These are phyloP conservation scores for Nakazawaea sp. DNA, from an alignment of 805 yeast species.

Conservation along the genomic window DNA sequence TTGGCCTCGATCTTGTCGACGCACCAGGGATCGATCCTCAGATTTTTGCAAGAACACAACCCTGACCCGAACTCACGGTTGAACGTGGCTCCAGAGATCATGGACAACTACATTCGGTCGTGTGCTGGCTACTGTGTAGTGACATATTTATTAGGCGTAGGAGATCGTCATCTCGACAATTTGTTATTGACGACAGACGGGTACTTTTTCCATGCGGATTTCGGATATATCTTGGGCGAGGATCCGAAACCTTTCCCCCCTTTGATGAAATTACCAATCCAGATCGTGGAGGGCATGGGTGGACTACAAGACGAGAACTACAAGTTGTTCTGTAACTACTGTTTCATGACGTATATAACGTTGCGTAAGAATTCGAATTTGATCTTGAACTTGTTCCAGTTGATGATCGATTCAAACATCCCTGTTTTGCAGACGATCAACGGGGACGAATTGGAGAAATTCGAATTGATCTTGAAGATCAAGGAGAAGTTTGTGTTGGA, in stretches of 20 bases:
- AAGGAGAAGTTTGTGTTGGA: constrained; percentile 92
- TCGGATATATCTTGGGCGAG: constrained; percentile 91
- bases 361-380: constrained; percentile 84
- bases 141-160: constrained; percentile 91
- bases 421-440: constrained; percentile 64
- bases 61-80: constrained; percentile 41
- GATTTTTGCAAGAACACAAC: constrained; percentile 60
- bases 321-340: constrained; percentile 80
- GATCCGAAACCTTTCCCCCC: constrained; percentile 99
- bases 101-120: constrained; percentile 92
- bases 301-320: constrained; percentile 84
- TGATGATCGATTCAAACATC: constrained; percentile 89
- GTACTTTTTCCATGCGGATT: constrained; percentile 95
- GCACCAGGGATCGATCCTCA: constrained; percentile 66
- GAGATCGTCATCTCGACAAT: constrained; percentile 95
- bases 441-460: constrained; percentile 55
- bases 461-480: constrained; percentile 82
- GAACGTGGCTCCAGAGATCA: constrained; percentile 54
- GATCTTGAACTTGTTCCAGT: constrained; percentile 82
- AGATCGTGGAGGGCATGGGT: constrained; percentile 96
- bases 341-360: constrained; percentile 91
- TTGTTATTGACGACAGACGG: constrained; percentile 71
- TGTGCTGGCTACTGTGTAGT: constrained; percentile 98
- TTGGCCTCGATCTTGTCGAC: constrained; percentile 70
- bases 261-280: constrained; percentile 94